phyloP scores from a whole-genome alignment of 345 rosid species.

The Eucalyptus paniculata region DNA sequence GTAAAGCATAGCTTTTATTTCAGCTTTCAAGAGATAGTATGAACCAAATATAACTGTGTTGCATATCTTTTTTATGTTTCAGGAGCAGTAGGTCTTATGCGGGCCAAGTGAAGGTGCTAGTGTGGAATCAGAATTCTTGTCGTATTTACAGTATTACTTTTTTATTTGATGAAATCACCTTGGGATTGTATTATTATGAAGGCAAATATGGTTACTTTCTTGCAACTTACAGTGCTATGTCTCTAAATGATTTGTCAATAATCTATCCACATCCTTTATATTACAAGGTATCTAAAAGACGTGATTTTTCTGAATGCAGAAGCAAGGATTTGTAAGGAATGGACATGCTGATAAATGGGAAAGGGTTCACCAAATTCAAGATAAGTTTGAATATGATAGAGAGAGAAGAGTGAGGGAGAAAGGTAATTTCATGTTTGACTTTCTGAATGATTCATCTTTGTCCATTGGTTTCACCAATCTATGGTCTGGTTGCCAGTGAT shows the following conservation, averaged over 20 bases:
- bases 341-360: conserved; percentile 45
- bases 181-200: neutral
- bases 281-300: neutral
- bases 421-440: conserved; percentile 21
- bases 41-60: neutral
- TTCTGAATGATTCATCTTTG: neutral
- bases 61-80: neutral
- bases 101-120: conserved; percentile 39
- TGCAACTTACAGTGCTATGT: neutral
- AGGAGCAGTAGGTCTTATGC: conserved; percentile 34
- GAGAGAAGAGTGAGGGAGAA: conserved; percentile 73
- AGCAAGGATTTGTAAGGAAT: conserved; percentile 34
- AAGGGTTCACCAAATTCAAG: conserved; percentile 52
- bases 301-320: conserved; percentile 14
- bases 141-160: neutral
- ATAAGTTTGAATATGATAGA: conserved; percentile 76
- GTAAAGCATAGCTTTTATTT: neutral
- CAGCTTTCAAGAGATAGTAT: neutral
- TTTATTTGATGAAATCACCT: too few relatives aligned
- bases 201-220: neutral
- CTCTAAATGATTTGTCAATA: neutral
- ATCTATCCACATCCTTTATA: neutral
- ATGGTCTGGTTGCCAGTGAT: neutral
- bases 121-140: neutral
- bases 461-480: neutral